Evolutionary conservation across 2,329 filamentous ascomycete species (phyloP).

Genomic region (Pseudogymnoascus sp.): DNA sequence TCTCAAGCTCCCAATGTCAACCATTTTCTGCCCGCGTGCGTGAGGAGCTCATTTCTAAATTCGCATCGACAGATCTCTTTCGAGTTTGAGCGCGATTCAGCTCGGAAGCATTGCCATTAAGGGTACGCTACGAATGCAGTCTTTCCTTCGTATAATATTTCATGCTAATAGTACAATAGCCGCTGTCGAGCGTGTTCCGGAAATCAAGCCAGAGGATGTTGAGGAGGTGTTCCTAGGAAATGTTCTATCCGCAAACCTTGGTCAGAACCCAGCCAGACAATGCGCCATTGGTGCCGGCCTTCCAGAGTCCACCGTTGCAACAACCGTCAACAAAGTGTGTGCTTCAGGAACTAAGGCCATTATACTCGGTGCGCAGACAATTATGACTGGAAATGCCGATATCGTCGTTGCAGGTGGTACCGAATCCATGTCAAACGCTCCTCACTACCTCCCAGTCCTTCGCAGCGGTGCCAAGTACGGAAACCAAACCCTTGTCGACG

Average conservation of each 20-base stretch:
- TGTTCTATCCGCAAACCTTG: constrained; percentile 90
- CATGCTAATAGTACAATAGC: constrained; percentile 34
- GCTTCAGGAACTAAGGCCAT: constrained; percentile 91
- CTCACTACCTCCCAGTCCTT: constrained; percentile 86
- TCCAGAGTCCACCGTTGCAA: constrained; percentile 69
- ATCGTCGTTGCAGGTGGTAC: constrained; percentile 90
- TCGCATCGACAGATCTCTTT: constrained; percentile 60
- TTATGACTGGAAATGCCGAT: constrained; percentile 90
- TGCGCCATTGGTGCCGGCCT: constrained; percentile 87
- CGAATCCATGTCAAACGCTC: constrained; percentile 97
- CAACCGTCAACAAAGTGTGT: constrained; percentile 98
- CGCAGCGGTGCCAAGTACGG: constrained; percentile 90
- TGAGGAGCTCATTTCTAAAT: constrained; percentile 14
- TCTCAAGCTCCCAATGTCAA: constrained; percentile 37
- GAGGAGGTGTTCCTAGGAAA: constrained; percentile 98
- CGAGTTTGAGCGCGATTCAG: constrained; percentile 77
- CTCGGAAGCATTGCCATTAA: constrained; percentile 90
- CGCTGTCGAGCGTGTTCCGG: constrained; percentile 77
- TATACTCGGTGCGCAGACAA: constrained; percentile 90
- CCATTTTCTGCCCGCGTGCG: constrained; percentile 49
- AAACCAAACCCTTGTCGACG: constrained; percentile 80
- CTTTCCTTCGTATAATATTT: neutral
- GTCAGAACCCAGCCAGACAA: constrained; percentile 93
- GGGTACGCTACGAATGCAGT: constrained; percentile 45
- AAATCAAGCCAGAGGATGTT: constrained; percentile 81